Conservation (phyloP, 495 filamentous ascomycete species). For the Lasiosphaeria miniovina region DNA sequence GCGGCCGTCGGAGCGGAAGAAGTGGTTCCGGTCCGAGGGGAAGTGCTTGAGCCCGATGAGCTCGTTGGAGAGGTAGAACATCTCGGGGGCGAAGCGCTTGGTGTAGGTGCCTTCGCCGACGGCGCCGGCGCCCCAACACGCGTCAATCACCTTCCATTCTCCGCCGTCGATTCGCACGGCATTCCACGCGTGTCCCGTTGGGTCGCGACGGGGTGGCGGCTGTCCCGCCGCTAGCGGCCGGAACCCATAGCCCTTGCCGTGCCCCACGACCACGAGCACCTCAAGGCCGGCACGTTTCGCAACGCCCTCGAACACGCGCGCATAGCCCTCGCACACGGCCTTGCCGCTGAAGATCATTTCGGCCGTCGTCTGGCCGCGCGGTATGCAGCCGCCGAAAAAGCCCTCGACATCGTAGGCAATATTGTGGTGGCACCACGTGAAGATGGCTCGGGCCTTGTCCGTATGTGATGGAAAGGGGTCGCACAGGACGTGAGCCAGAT, state of each 20-base stretch:
- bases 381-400: constrained; percentile 69
- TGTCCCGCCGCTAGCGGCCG: constrained; percentile 50
- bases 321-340: constrained; percentile 91
- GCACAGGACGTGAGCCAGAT: constrained; percentile 75
- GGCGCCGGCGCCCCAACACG: constrained; percentile 89
- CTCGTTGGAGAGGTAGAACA: constrained; percentile 79
- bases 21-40: constrained; percentile 61
- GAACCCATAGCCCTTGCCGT: constrained; percentile 86
- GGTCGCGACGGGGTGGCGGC: constrained; percentile 52
- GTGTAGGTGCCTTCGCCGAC: constrained; percentile 53
- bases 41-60: constrained; percentile 79
- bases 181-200: constrained; percentile 80
- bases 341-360: constrained; percentile 68
- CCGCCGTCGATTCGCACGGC: constrained; percentile 80
- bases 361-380: constrained; percentile 59
- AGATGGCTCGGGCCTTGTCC: constrained; percentile 88
- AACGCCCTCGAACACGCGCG: constrained; percentile 72
- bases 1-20: constrained; percentile 58
- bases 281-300: constrained; percentile 73
- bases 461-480: constrained; percentile 74
- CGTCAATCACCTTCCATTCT: constrained; percentile 87
- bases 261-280: constrained; percentile 65
- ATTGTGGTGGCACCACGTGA: constrained; percentile 95
- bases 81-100: constrained; percentile 61
- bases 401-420: constrained; percentile 74